These are phyloP conservation scores for Thuja plicata DNA, from an alignment of 83 land plant genomes.

Conservation along the genomic window DNA sequence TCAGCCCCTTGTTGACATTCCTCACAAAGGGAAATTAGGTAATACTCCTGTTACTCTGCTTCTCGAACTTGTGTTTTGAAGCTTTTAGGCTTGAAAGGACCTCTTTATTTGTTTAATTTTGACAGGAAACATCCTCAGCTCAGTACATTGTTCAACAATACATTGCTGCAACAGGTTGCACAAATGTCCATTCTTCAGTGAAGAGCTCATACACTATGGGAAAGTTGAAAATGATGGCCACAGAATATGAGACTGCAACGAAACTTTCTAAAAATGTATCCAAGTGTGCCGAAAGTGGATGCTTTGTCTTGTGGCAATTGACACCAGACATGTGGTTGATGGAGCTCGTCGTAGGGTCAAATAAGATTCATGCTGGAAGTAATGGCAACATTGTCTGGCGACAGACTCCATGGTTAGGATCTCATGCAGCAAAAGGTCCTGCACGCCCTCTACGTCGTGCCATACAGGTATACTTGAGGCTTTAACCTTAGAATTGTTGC, in stretches of 20 bases:
- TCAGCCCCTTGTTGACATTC: background rate
- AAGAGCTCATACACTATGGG: slow-evolving; percentile 68
- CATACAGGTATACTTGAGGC: slow-evolving; percentile 41
- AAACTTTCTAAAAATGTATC: background rate
- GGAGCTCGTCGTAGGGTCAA: slow-evolving; percentile 53
- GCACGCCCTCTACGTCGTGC: slow-evolving; percentile 63
- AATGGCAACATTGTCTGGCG: slow-evolving; percentile 67
- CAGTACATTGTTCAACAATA: slow-evolving; percentile 78
- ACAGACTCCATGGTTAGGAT: slow-evolving; percentile 61
- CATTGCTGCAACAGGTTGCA: slow-evolving; percentile 66
- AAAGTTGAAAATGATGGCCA: slow-evolving; percentile 45
- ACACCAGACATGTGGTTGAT: slow-evolving; percentile 64
- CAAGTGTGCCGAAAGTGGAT: slow-evolving; percentile 46
- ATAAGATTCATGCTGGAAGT: slow-evolving; percentile 66
- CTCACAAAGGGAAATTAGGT: background rate
- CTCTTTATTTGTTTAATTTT: background rate
- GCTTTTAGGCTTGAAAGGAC: background rate
- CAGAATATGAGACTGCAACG: slow-evolving; percentile 24
- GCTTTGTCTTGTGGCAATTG: slow-evolving; percentile 69
- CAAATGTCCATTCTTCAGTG: slow-evolving; percentile 28
- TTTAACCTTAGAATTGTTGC: background rate
- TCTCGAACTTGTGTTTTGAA: background rate
- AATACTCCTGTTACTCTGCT: background rate
- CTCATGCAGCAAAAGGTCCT: slow-evolving; percentile 63
- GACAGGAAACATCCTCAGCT: slow-evolving; percentile 66